phyloP scores from a whole-genome alignment of 495 filamentous ascomycete species.

The Trichoderma parareesei region DNA sequence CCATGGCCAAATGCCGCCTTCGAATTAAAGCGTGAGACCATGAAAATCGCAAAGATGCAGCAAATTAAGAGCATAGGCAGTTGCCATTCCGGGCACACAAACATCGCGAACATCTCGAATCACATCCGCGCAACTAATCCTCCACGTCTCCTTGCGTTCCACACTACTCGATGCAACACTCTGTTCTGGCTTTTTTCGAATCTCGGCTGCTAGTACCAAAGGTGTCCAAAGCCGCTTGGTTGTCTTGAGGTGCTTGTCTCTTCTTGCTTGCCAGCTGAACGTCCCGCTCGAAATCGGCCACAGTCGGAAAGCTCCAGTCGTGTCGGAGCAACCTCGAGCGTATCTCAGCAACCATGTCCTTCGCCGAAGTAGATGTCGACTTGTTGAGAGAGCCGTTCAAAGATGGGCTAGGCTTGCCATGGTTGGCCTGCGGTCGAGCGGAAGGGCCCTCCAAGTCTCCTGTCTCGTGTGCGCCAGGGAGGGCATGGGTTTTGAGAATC shows the following conservation, averaged over 20 bases:
- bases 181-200: background rate
- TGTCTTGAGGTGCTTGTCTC: background rate
- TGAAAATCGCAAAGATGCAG: background rate
- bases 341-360: background rate
- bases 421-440: background rate
- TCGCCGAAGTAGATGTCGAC: background rate
- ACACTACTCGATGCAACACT: background rate
- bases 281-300: slow-evolving; percentile 3
- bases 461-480: background rate
- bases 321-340: background rate
- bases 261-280: background rate
- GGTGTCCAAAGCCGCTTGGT: background rate
- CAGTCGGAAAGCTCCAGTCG: slow-evolving; percentile 7
- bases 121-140: background rate
- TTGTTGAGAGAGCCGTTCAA: background rate
- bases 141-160: background rate
- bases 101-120: background rate
- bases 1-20: background rate
- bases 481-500: background rate
- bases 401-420: background rate
- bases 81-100: background rate
- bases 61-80: background rate
- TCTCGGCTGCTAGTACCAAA: background rate
- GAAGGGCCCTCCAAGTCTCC: background rate
- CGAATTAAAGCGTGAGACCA: background rate